A percentile compares a stretch with the other conserved stretches of the same genome.
phyloP scores from a whole-genome alignment of 208 protist genomes.

The Trypanosoma boissoni region DNA sequence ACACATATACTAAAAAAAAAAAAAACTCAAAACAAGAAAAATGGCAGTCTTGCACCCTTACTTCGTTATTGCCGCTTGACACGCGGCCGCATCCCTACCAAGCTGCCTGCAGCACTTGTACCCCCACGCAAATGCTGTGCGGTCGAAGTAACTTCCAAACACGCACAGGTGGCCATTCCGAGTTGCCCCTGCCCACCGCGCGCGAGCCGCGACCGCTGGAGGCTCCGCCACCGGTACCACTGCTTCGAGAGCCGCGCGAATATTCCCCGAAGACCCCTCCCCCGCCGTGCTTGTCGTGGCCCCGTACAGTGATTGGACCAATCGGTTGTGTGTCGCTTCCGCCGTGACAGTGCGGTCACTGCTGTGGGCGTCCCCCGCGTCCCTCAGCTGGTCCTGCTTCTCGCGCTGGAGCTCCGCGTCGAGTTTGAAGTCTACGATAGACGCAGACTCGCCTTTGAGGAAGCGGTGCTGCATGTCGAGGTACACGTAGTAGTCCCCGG shows the following conservation, averaged over 20 bases:
- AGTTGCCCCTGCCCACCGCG: constrained; percentile 5
- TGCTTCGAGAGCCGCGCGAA: constrained; percentile 20
- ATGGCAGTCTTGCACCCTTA: too few relatives aligned
- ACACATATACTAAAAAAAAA: constrained; percentile 7
- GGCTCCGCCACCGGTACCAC: neutral
- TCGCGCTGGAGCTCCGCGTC: constrained; percentile 45
- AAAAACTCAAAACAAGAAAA: too few relatives aligned
- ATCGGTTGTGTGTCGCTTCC: constrained; percentile 38
- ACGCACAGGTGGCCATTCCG: constrained; percentile 52
- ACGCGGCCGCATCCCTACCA: constrained; percentile 46
- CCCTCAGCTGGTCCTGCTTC: constrained; percentile 8
- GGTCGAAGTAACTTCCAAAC: constrained; percentile 80
- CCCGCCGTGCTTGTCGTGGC: constrained; percentile 16
- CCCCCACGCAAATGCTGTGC: constrained; percentile 54
- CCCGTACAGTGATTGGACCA: constrained; percentile 61
- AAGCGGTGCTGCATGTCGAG: constrained; percentile 80
- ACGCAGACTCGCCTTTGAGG: constrained; percentile 67
- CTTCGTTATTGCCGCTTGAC: too few relatives aligned
- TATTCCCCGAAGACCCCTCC: constrained; percentile 13
- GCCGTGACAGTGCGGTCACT: neutral
- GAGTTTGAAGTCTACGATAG: constrained; percentile 83
- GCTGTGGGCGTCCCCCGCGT: neutral
- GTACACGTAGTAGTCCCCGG: constrained; percentile 74
- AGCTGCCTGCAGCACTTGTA: constrained; percentile 72
- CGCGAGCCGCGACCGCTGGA: neutral